Base-by-base conservation (phyloP, 169 alveolate genomes). In the Eimeria praecox region DNA sequence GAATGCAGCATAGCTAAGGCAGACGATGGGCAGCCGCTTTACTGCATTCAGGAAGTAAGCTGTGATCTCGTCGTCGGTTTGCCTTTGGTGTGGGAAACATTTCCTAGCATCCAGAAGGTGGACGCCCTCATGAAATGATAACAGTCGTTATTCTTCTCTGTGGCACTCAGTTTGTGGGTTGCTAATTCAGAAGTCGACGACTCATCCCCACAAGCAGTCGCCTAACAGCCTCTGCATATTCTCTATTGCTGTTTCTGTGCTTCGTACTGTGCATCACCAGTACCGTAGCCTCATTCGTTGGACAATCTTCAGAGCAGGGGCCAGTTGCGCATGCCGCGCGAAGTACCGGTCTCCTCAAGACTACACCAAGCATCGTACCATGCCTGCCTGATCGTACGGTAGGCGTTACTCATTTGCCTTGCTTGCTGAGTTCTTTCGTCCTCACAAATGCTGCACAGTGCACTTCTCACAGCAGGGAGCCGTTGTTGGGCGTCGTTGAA, bases 131-230 rank as follows among this genome's bases (percentile, higher is more conserved):
- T 8, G 80, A 33, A 69, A 24, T 16, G 27, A 69, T 69, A 69
- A 1, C 22, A 35, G 18, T 10, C 0, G 44, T 18, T 12, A 12
- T n/a, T 4, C 80, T 33, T 44, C 80, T 9, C 49, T 5, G 14
- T 24, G 49, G 35, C 46, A 33, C 80, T 4, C 49, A 69, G 80
- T 69, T 69, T n/a, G 80, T 69, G 80, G n/a, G 80, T 69, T 69
- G n/a, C 44, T 69, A n/a, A 2, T n/a, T 33, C 35, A 49, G 80
- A 20, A 24, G 80, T 27, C 30, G 46, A 30, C 6, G 35, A 0
- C n/a, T 5, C 24, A 24, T 35, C 8, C n/a, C 46, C 80, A 69
- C 49, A 69, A 69, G 12, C 44, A 33, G 2, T 33, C 80, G 5
- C 38, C 24, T 33, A 0, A 69, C 14, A 2, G 30, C n/a, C 10